phyloP scores from a whole-genome alignment of 176 grass and related monocot species.

The Eragrostis nindensis region DNA sequence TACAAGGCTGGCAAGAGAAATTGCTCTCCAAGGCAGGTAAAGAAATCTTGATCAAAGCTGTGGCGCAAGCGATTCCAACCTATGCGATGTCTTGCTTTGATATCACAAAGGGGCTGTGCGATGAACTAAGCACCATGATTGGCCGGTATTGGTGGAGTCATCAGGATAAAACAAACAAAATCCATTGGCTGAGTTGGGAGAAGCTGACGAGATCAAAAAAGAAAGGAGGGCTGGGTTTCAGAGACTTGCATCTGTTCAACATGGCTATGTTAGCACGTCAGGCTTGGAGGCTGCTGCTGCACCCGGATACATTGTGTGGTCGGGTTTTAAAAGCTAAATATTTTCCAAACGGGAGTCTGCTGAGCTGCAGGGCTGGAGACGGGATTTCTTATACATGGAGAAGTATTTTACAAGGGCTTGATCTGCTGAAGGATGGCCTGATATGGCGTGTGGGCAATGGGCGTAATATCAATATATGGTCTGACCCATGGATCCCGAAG shows the following conservation, averaged over 20 bases:
- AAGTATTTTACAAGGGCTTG: not conserved
- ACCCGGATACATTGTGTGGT: not conserved
- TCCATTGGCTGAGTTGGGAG: not conserved
- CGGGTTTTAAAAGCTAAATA: not conserved
- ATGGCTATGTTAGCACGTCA: not conserved
- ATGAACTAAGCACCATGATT: not conserved
- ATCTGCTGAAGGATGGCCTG: not conserved
- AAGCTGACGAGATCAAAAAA: not conserved
- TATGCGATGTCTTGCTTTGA: not conserved
- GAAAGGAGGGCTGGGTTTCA: not conserved
- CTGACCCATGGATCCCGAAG: not conserved
- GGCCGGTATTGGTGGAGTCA: not conserved
- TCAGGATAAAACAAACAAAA: not conserved
- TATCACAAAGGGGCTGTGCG: not conserved
- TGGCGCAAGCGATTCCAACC: not conserved
- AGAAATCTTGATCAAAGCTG: not conserved
- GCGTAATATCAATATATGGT: not conserved
- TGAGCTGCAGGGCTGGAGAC: not conserved
- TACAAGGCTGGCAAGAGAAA: not conserved
- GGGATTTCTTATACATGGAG: not conserved
- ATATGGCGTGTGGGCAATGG: not conserved
- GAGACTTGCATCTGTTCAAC: not conserved
- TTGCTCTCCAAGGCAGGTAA: not conserved
- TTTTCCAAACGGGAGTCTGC: not conserved
- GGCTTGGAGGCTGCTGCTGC: not conserved